Evolutionary conservation across 2,329 filamentous ascomycete species (phyloP), one percentile per base, ranked within the genome.

Genomic region (Aspergillus novoparasiticus): DNA sequence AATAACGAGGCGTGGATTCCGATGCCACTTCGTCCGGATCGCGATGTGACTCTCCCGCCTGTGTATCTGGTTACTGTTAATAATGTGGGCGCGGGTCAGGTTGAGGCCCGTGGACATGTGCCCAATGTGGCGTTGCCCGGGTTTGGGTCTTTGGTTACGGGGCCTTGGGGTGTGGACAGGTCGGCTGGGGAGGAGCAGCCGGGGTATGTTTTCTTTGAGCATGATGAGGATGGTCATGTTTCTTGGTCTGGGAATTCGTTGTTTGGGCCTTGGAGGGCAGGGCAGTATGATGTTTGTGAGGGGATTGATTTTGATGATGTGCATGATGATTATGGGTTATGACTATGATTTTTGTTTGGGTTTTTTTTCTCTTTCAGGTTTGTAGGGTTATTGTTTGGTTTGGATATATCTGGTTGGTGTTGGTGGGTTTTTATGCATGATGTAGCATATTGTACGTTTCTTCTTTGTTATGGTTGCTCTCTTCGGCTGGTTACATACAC

Each of bases 181-280:
- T 28, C 58, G 21, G 56, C 51, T 4, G 60, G 64, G 54, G 58
- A 59, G 0, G 58, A 69, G 9, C 63, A 68, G 34, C 75, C 74
- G 1, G 78, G 73, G 2, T 81, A 81, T 69, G 76, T 80, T 5
- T 78, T 75, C 60, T 81, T 81, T 62, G 75, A 79, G 28, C 73
- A 71, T 61, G 75, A 79, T 56, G 67, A 68, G 3, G 72, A 79
- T 34, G 72, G 74, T 1, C 70, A 66, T 41, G 72, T 73, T 16
- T 71, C 69, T 57, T 77, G 75, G 73, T 67, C 69, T 16, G 64
- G 66, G 19, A 80, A 78, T 60, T 69, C 72, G 32, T 66, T 76
- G 46, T 80, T 77, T 67, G 73, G 74, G 3, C 62, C 73, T 30
- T 81, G 79, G 79, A 73, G 76, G 60, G 68, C 73, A 21, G 71